Conservation (phyloP, 2,329 filamentous ascomycete genomes). For the Aspergillus brasiliensis region DNA sequence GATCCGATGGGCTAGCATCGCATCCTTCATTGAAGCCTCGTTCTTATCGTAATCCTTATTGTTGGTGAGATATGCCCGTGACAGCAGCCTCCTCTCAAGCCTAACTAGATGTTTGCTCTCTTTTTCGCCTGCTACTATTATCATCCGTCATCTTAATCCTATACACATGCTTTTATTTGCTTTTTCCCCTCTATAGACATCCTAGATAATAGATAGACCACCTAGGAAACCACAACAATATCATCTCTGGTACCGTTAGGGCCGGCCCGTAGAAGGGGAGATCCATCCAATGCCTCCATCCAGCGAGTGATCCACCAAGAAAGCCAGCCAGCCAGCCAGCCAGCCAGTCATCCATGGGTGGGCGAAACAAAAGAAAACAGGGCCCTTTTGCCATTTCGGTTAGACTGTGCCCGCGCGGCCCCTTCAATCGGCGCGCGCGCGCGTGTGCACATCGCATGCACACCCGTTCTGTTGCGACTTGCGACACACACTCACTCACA, state of each 20-base stretch:
- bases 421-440: not conserved
- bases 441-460: not conserved
- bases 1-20: constrained; percentile 1
- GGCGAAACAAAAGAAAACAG: not conserved
- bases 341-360: not conserved
- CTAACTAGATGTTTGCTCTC: not conserved
- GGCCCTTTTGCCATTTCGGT: constrained; percentile 14
- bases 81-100: not conserved
- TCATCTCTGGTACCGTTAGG: constrained; percentile 26
- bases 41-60: not conserved
- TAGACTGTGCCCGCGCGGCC: constrained; percentile 5
- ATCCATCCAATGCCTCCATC: constrained; percentile 24
- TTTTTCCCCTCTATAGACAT: not conserved
- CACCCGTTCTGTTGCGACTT: constrained; percentile 6
- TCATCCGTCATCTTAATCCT: not conserved
- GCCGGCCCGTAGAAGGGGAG: constrained; percentile 26
- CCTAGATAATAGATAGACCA: not conserved
- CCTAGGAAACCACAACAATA: not conserved
- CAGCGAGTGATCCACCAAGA: not conserved
- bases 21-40: not conserved
- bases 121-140: too few relatives aligned
- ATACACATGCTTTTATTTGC: not conserved
- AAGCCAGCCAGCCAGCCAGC: not conserved
- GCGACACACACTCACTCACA: not conserved
- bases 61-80: not conserved